phyloP scores from a whole-genome alignment of 768 basidiomycete genomes.

The Coprinopsis sp. region DNA sequence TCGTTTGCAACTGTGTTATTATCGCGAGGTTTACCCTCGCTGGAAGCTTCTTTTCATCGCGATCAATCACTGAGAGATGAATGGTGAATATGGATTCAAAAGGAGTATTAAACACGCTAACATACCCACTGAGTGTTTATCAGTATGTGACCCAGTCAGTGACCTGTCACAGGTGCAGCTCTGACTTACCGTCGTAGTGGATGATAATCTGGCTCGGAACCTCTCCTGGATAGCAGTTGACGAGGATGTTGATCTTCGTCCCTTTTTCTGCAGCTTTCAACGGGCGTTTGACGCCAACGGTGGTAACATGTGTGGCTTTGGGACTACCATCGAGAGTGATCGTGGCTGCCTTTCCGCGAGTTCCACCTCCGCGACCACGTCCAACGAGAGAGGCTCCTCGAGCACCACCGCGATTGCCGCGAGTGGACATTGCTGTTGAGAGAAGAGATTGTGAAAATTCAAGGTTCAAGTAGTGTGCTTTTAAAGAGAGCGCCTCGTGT shows the following conservation, averaged over 20 bases:
- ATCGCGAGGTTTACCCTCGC: conserved; percentile 64
- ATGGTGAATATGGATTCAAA: not conserved
- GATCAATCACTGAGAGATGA: conserved; percentile 45
- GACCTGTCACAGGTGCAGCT: not conserved
- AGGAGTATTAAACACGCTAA: conserved; percentile 20
- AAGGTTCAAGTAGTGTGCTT: too few species aligned
- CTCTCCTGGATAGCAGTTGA: conserved; percentile 60
- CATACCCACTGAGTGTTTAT: conserved; percentile 30
- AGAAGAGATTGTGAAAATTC: too few species aligned
- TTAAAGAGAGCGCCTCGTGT: too few species aligned
- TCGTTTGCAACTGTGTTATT: conserved; percentile 55
- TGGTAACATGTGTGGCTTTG: conserved; percentile 18
- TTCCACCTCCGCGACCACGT: too few species aligned
- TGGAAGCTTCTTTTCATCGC: conserved; percentile 67
- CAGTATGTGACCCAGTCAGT: not conserved
- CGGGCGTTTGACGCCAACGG: conserved; percentile 31
- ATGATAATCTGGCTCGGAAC: conserved; percentile 57
- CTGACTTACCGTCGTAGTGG: conserved; percentile 72
- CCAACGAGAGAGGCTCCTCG: too few species aligned
- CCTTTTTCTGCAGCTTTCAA: conserved; percentile 24
- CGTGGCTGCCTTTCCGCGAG: conserved; percentile 46
- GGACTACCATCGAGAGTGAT: conserved; percentile 46
- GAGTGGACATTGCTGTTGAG: too few species aligned
- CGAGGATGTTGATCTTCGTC: conserved; percentile 19
- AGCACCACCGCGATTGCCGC: too few species aligned